Conservation (phyloP, 495 filamentous ascomycete species). For the Penicillium robsamsonii region DNA sequence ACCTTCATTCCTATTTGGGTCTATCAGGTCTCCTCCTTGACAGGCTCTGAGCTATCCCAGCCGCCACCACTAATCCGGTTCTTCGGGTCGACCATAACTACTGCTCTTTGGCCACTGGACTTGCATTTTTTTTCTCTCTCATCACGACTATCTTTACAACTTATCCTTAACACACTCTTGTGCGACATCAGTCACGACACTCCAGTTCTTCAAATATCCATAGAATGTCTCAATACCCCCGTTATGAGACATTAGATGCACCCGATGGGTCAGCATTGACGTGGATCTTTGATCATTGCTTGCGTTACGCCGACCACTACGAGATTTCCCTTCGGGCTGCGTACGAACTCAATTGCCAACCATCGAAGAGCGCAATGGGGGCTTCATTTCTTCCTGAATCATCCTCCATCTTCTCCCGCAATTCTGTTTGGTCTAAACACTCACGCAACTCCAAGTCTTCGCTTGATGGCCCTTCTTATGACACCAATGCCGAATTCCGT, state of each 20-base stretch:
- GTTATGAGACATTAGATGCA: conserved; percentile 15
- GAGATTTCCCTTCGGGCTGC: conserved; percentile 74
- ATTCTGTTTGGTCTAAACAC: conserved; percentile 7
- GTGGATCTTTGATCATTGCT: conserved; percentile 68
- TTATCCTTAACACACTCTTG: background rate
- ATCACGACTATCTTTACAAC: background rate
- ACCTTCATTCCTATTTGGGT: background rate
- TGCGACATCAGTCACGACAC: background rate
- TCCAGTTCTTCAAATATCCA: conserved; percentile 5
- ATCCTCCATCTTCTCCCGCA: conserved; percentile 21
- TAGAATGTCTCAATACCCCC: conserved; percentile 24
- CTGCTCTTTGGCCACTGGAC: background rate
- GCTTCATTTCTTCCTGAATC: conserved; percentile 29
- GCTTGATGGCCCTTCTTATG: conserved; percentile 36
- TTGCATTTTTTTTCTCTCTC: background rate
- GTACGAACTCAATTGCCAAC: conserved; percentile 67
- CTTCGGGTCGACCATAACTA: conserved; percentile 6
- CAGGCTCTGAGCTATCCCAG: conserved; percentile 11
- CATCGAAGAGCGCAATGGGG: conserved; percentile 42
- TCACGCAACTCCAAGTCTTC: conserved; percentile 36
- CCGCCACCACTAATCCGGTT: background rate
- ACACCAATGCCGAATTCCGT: conserved; percentile 59
- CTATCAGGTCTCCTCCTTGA: conserved; percentile 7
- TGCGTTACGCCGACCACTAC: conserved; percentile 63
- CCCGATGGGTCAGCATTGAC: conserved; percentile 47